These are phyloP conservation scores for Mrakia blollopis DNA, from an alignment of 768 basidiomycete genomes.

Conservation along the genomic window DNA sequence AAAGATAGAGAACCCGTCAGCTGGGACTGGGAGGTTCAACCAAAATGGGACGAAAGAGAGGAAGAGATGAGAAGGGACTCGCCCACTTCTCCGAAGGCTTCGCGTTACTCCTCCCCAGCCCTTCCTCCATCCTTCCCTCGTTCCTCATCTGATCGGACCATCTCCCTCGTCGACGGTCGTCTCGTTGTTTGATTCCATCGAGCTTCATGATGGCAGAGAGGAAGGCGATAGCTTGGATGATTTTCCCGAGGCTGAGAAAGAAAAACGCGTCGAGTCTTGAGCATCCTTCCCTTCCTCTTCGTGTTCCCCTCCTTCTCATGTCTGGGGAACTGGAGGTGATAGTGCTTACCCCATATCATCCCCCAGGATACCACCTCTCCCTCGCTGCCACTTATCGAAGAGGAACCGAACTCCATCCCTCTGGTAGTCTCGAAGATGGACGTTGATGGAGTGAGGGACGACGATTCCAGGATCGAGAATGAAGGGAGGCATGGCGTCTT, in stretches of 20 bases:
- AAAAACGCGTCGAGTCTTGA: no score
- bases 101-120: no score
- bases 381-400: slow-evolving; percentile 63
- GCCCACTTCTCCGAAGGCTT: no score
- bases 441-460: slow-evolving; percentile 53
- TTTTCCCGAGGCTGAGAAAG: slow-evolving; percentile 60
- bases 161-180: not conserved
- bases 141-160: no score
- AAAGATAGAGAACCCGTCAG: not conserved
- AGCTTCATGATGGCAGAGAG: not conserved
- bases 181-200: not conserved
- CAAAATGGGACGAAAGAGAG: not conserved
- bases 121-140: no score
- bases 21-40: not conserved
- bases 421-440: slow-evolving; percentile 82
- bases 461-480: not conserved
- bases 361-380: slow-evolving; percentile 74
- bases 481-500: no score
- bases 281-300: no score
- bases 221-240: slow-evolving; percentile 57
- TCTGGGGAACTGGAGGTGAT: no score
- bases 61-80: no score
- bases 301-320: no score
- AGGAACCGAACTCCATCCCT: slow-evolving; percentile 79
- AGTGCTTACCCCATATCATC: slow-evolving; percentile 86